phyloP scores from a whole-genome alignment of 2,329 filamentous ascomycete species.

The Conoideocrella luteorostrata region DNA sequence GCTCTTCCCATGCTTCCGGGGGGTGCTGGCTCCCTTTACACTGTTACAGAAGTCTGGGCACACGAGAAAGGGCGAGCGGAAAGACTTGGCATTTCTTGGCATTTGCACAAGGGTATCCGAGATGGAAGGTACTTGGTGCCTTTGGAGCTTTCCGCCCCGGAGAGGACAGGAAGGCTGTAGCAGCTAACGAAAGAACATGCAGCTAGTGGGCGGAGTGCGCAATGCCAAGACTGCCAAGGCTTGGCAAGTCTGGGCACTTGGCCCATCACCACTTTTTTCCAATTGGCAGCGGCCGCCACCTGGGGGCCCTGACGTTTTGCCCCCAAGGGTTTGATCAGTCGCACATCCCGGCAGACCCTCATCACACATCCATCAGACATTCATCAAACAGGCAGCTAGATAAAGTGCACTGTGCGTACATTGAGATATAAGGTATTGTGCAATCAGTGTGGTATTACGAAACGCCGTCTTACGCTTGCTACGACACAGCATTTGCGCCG shows the following conservation, averaged over 20 bases:
- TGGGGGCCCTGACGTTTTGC: background rate
- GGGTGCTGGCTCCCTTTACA: slow-evolving; percentile 31
- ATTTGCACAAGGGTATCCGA: slow-evolving; percentile 15
- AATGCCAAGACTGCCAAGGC: slow-evolving; percentile 31
- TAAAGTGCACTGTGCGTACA: too few species aligned
- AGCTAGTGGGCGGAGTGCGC: slow-evolving; percentile 20
- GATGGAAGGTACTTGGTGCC: slow-evolving; percentile 10
- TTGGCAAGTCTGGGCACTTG: slow-evolving; percentile 33
- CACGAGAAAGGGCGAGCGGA: slow-evolving; percentile 30
- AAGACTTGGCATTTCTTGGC: slow-evolving; percentile 30
- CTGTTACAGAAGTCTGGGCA: slow-evolving; percentile 26
- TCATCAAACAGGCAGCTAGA: too few species aligned
- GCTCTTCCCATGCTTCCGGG: slow-evolving; percentile 13
- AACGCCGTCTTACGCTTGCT: too few species aligned
- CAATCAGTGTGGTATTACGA: too few species aligned
- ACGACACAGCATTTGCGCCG: too few species aligned
- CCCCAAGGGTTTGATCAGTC: background rate
- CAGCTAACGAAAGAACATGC: slow-evolving; percentile 11
- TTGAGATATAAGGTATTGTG: too few species aligned
- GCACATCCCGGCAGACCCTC: too few species aligned
- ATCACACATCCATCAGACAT: too few species aligned
- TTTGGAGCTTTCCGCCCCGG: background rate
- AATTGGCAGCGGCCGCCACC: slow-evolving; percentile 20
- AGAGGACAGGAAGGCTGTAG: background rate
- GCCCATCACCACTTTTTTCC: slow-evolving; percentile 20